These are phyloP conservation scores for Coemansia sp. DNA, from an alignment of 192 early-diverging fungal genomes.

Conservation along the genomic window DNA sequence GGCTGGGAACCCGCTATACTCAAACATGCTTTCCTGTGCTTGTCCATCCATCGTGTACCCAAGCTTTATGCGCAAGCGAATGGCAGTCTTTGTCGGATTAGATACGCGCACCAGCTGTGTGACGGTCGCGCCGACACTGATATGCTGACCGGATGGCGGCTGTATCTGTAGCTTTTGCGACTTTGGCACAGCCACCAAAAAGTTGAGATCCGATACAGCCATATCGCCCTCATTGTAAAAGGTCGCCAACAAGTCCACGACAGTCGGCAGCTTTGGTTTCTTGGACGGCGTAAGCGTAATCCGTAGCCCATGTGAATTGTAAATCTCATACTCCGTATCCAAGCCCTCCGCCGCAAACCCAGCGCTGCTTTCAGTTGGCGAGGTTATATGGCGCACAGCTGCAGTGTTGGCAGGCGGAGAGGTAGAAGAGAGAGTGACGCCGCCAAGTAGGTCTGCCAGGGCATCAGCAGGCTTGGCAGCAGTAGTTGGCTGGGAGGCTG, in stretches of 20 bases:
- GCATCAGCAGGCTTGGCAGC: conserved; percentile 47
- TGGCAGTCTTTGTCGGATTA: conserved; percentile 73
- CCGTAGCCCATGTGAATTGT: conserved; percentile 77
- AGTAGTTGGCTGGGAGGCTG: conserved; percentile 1
- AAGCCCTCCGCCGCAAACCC: conserved; percentile 34
- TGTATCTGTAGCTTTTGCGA: conserved; percentile 87
- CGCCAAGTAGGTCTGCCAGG: conserved; percentile 81
- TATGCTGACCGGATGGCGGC: conserved; percentile 70
- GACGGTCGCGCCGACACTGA: conserved; percentile 65
- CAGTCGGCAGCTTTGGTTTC: conserved; percentile 61
- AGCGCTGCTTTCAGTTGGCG: conserved; percentile 8
- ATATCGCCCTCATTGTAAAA: conserved; percentile 69
- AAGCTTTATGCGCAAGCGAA: conserved; percentile 61
- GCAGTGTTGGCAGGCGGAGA: conserved; percentile 22
- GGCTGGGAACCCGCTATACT: conserved; percentile 48
- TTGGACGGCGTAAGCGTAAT: conserved; percentile 79
- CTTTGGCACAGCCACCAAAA: conserved; percentile 96
- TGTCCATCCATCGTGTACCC: conserved; percentile 28
- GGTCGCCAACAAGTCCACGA: conserved; percentile 69
- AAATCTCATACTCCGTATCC: conserved; percentile 62
- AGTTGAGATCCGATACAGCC: conserved; percentile 67
- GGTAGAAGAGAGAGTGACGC: conserved; percentile 49
- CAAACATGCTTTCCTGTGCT: conserved; percentile 39
- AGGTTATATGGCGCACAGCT: conserved; percentile 17
- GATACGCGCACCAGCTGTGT: conserved; percentile 85